Conservation (phyloP, 495 filamentous ascomycete species). For the Cladorrhinum samala region DNA sequence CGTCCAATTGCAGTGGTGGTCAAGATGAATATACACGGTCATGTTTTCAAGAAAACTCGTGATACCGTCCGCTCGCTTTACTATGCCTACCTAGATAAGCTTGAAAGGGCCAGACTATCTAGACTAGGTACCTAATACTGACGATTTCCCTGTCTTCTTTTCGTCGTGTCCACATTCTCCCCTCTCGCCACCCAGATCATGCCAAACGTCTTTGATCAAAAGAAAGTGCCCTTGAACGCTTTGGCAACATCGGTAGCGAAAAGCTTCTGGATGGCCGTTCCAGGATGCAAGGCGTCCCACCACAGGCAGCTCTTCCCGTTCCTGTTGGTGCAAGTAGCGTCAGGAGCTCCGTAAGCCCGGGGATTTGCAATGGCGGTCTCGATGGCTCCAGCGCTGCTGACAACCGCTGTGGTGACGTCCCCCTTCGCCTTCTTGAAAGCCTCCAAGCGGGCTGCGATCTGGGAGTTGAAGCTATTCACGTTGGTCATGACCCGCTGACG, state of each 20-base stretch:
- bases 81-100: too few relatives aligned
- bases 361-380: neutral
- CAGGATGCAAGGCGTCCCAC: neutral
- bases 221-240: neutral
- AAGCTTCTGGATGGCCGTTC: neutral
- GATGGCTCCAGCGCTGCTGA: neutral
- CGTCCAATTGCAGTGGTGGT: too few relatives aligned
- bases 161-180: too few relatives aligned
- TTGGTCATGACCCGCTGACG: neutral
- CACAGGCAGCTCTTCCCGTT: neutral
- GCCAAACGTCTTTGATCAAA: too few relatives aligned
- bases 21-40: too few relatives aligned
- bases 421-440: neutral
- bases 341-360: neutral
- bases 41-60: too few relatives aligned
- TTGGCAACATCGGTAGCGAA: neutral
- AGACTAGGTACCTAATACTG: too few relatives aligned
- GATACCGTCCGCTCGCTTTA: too few relatives aligned
- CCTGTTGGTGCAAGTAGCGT: neutral
- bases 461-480: neutral
- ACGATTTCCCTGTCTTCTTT: too few relatives aligned
- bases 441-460: neutral
- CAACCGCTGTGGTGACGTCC: neutral
- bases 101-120: too few relatives aligned
- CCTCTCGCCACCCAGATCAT: too few relatives aligned